Base-by-base conservation (phyloP, 495 filamentous ascomycete genomes). In the Xylaria bambusicola region DNA sequence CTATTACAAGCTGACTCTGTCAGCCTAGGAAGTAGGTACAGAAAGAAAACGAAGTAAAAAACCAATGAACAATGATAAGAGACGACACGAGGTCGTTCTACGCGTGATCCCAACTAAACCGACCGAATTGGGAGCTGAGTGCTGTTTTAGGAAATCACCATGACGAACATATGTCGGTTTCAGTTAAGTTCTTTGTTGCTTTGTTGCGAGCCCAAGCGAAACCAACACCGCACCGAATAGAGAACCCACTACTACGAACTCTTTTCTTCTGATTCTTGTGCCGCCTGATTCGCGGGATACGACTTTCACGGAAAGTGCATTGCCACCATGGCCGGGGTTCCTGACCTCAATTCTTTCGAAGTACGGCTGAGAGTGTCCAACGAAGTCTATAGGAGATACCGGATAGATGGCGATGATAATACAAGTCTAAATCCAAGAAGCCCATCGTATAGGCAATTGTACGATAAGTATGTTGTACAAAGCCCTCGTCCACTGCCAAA, bases 161-260 rank as follows among this genome's bases (percentile, higher is more conserved):
- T 41, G 33, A 18, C 17, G 20, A 27, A 0, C 6, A 10, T 10
- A 13, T 20, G 9, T 36, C 42, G 45, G 33, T 58, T 50, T 50
- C 55, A 21, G 42, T 10, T 23, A 13, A n/a, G 4, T 33, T 18
- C 46, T 58, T 58, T 58, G 36, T 58, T 15, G n/a, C n/a, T n/a
- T n/a, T 38, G 21, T 10, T 9, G 20, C 21, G 13, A 31, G 9
- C 29, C 18, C 21, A 48, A 38, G 20, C 36, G 42, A 48, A 33
- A 27, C 50, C 20, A 21, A 18, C 7, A n/a, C 36, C 35, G 13
- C 12, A 24, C 24, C 1, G 8, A 9, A 12, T 18, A 41, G 26
- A 23, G 18, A 36, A 18, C 15, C 15, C 5, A 12, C 24, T 15
- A 8, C 24, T 40, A 26, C 2, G 36, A 29, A 13, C 10, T 18